These are phyloP conservation scores for Musa troglodytarum DNA, from an alignment of 176 grass and related monocot genomes.

Conservation along the genomic window DNA sequence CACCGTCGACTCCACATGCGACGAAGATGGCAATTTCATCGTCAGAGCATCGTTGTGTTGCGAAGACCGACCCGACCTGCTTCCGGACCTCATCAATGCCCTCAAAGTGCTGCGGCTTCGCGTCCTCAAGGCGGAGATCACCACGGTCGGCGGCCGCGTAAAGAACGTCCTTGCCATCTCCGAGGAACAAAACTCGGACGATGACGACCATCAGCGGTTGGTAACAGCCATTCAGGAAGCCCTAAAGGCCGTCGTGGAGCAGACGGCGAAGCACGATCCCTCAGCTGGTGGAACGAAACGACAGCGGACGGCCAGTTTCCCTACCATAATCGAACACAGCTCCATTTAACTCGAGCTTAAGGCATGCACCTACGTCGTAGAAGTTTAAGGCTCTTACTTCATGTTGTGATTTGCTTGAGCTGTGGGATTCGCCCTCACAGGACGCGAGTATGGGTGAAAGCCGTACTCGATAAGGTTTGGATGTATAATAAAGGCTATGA, in stretches of 20 bases:
- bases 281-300: conserved; percentile 59
- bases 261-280: conserved; percentile 47
- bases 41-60: conserved; percentile 84
- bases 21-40: conserved; percentile 45
- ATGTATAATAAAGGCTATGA: neutral
- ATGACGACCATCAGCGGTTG: conserved; percentile 38
- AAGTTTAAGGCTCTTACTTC: neutral
- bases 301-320: conserved; percentile 70
- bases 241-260: conserved; percentile 63
- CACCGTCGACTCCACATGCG: conserved; percentile 45
- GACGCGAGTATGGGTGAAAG: neutral
- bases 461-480: neutral
- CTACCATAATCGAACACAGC: neutral
- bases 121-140: conserved; percentile 69
- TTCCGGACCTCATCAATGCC: conserved; percentile 70
- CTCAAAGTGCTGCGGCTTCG: conserved; percentile 56
- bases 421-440: neutral
- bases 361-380: neutral
- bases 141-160: conserved; percentile 81
- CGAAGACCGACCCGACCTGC: conserved; percentile 82
- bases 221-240: conserved; percentile 79
- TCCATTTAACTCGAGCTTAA: neutral
- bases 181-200: conserved; percentile 3
- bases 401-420: neutral
- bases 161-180: conserved; percentile 87